Evolutionary conservation across 345 rosid genomes (phyloP), one percentile per base, ranked within the genome.

Genomic region (Odontarrhena argentea): DNA sequence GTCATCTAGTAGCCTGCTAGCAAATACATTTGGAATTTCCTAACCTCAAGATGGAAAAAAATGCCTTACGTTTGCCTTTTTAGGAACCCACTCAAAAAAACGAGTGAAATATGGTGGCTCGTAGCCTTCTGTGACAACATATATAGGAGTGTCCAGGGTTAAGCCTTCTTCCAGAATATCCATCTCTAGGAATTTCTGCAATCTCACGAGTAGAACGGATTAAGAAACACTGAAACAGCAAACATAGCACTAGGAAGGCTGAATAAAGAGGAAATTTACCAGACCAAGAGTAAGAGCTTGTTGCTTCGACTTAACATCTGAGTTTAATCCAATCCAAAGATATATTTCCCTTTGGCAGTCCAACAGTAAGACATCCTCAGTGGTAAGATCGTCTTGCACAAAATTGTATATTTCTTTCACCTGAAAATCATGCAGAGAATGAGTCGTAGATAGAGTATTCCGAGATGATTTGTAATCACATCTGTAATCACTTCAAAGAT

Each of bases 331-430:
- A 62, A 83, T 68, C 96, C 96, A 86, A 15, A 86, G 81, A 76
- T 78, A 76, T 59, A 91, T 49, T 79, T 91, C 97, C 34, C 49
- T 71, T 12, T 79, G 83, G 82, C 89, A 85, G 73, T 86, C 78
- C 34, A 91, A 81, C 30, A 86, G 58, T 32, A 88, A 57, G 45
- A 91, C 83, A 77, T 88, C 97, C 78, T 91, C 97, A 12, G 97
- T 88, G 24, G 89, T 85, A 65, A 91, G 79, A 79, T 91, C 96
- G 71, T 87, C 96, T 80, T 88, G 97, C n/a, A 84, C 78, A 72
- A 85, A 91, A 77, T 79, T 91, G 82, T 82, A 84, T 76, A 91
- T 76, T 70, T 88, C 97, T 58, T 84, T 86, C 59, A 82, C 87
- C 97, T 88, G 83, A 68, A 74, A 69, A 30, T 7, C 55, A 44